Percentiles rank a stretch among this genome's conserved stretches.
Evolutionary conservation across 306 rosid species (phyloP).

Genomic region (Lablab purpureus): DNA sequence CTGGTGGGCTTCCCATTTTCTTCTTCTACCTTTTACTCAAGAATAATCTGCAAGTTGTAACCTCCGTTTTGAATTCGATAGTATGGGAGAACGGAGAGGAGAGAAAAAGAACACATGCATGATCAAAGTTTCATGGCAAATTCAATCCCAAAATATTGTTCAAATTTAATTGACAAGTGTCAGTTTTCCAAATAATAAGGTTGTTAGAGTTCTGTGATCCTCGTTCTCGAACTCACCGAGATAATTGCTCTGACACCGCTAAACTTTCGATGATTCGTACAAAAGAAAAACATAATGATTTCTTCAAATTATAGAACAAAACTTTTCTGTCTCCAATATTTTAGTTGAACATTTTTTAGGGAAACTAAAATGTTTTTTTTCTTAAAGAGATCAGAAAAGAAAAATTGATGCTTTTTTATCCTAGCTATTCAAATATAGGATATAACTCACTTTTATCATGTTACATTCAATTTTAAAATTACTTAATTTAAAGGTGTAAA

Average conservation of each 20-base stretch:
- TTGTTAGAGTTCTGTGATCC: constrained; percentile 16
- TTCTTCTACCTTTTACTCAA: not conserved
- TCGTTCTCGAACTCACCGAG: constrained; percentile 40
- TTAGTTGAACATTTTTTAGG: not conserved
- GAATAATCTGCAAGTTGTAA: not conserved
- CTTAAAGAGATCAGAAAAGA: too few species aligned
- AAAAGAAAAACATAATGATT: not conserved
- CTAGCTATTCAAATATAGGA: not conserved
- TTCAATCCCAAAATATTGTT: constrained; percentile 5
- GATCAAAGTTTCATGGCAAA: not conserved
- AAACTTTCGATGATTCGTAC: not conserved
- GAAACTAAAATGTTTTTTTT: not conserved
- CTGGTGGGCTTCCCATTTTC: constrained; percentile 48
- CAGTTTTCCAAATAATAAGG: not conserved
- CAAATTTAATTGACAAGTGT: constrained; percentile 38
- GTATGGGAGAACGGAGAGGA: not conserved
- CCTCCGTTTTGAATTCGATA: not conserved
- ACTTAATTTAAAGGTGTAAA: not conserved
- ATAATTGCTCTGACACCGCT: constrained; percentile 32
- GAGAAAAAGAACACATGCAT: not conserved
- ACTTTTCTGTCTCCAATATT: not conserved
- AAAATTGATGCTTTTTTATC: too few species aligned
- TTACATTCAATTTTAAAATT: not conserved
- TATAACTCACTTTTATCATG: not conserved
- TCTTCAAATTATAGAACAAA: not conserved